phyloP scores from a whole-genome alignment of 2,329 filamentous ascomycete genomes.

The Polytolypa hystricis region DNA sequence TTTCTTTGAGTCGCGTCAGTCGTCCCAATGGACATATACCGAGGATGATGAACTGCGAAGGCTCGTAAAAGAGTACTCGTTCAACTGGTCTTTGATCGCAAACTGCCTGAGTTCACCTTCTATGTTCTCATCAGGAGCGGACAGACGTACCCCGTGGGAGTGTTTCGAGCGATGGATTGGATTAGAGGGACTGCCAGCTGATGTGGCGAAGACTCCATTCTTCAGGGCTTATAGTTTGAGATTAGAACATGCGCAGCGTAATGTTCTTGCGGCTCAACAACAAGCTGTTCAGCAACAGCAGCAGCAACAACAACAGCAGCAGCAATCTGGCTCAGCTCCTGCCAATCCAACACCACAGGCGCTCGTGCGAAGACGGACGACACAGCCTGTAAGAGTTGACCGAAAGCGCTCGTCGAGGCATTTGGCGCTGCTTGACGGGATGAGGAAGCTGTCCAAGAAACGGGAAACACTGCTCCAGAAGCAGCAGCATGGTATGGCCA shows the following conservation, averaged over 20 bases:
- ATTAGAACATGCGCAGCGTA: constrained; percentile 52
- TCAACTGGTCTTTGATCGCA: constrained; percentile 95
- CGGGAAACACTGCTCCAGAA: constrained; percentile 77
- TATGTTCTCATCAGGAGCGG: constrained; percentile 69
- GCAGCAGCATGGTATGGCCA: constrained; percentile 59
- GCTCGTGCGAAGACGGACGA: constrained; percentile 56
- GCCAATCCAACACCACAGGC: constrained; percentile 43
- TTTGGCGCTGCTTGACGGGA: constrained; percentile 79
- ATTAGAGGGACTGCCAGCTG: constrained; percentile 76
- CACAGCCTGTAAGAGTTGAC: constrained; percentile 70
- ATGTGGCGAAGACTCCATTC: constrained; percentile 92
- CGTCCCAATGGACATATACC: constrained; percentile 81
- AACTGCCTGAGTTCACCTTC: constrained; percentile 65
- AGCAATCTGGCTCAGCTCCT: constrained; percentile 18
- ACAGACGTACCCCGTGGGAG: constrained; percentile 91
- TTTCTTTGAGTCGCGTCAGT: constrained; percentile 78
- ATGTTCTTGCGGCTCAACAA: constrained; percentile 47
- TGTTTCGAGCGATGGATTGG: constrained; percentile 96
- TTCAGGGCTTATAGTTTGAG: constrained; percentile 65
- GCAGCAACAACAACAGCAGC: constrained; percentile 41
- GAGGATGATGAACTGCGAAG: constrained; percentile 84
- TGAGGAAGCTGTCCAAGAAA: constrained; percentile 92
- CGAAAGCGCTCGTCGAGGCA: constrained; percentile 77
- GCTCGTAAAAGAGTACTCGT: constrained; percentile 83
- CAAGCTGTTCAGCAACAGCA: constrained; percentile 38